phyloP scores from a whole-genome alignment of 176 grass and related monocot species.

The Bolboschoenus planiculmis region DNA sequence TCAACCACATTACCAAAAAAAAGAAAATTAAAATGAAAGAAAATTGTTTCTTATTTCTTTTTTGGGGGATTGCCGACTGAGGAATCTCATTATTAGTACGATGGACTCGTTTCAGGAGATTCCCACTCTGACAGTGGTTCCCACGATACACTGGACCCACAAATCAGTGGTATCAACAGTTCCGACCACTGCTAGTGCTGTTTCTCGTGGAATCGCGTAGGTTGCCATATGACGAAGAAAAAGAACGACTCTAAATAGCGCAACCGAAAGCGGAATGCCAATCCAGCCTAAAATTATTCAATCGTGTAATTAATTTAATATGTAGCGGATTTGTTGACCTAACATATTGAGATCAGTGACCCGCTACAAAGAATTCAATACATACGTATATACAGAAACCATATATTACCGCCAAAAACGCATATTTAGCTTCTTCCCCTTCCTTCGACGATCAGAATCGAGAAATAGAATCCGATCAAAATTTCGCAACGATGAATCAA shows the following conservation, averaged over 20 bases:
- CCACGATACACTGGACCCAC: background rate
- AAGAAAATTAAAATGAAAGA: no score
- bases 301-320: background rate
- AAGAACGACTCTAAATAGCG: background rate
- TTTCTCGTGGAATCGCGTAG: background rate
- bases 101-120: no score
- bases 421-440: background rate
- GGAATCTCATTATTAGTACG: background rate
- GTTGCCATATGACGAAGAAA: background rate
- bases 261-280: background rate
- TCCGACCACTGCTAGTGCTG: background rate
- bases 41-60: no score
- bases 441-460: background rate
- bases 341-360: background rate
- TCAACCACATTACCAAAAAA: no score
- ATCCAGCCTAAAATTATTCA: background rate
- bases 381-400: background rate
- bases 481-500: background rate
- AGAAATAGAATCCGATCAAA: constrained; percentile 3
- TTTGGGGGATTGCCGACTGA: background rate
- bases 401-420: constrained; percentile 3
- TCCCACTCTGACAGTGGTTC: background rate
- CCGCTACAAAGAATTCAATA: background rate
- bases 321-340: background rate
- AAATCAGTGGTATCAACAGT: background rate